Evolutionary conservation across 345 rosid species (phyloP), one percentile per base, ranked within the genome.

Genomic region (Melastoma malabathricum): DNA sequence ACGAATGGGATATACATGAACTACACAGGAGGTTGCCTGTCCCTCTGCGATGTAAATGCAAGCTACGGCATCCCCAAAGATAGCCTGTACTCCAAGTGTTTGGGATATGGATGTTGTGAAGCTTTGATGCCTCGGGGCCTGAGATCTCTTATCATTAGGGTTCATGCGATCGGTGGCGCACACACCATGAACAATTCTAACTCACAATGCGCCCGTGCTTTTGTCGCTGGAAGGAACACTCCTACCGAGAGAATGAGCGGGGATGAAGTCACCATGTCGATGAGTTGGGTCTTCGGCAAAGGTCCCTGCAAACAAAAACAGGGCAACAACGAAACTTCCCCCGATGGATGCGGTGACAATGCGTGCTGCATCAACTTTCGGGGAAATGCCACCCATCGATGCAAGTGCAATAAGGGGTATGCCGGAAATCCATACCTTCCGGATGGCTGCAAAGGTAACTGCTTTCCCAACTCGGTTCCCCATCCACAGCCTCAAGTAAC

Each of bases 361-460:
- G 51, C 51, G 17, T 16, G 47, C 22, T 68, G 72, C 29, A 3
- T 13, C 0, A 20, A 63, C 31, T 51, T 45, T 20, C 15, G n/a
- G 2, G 72, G 61, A 47, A 34, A 34, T 12, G 12, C 10, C 41
- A 12, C 12, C 41, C 55, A 59, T 56, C 43, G 46, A 16, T 34
- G 62, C 52, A 0, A 17, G 1, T 63, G 59, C 48, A 27, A 29
- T 9, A 1, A 0, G 5, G 65, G 65, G 4, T 63, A 48, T 14
- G 14, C 14, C 1, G 68, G 68, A 19, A 63, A 63, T 41, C 59
- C 68, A 31, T 59, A 59, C 51, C 57, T 68, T 27, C 44, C 51
- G n/a, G 20, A 55, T 39, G 68, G 61, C 19, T 44, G 68, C 54
- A 31, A 13, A 47, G 58, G 64, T 68, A 58, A 22, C 25, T 22